Evolutionary conservation across 345 rosid species (phyloP).

Genomic region (Rhodamnia argentea): DNA sequence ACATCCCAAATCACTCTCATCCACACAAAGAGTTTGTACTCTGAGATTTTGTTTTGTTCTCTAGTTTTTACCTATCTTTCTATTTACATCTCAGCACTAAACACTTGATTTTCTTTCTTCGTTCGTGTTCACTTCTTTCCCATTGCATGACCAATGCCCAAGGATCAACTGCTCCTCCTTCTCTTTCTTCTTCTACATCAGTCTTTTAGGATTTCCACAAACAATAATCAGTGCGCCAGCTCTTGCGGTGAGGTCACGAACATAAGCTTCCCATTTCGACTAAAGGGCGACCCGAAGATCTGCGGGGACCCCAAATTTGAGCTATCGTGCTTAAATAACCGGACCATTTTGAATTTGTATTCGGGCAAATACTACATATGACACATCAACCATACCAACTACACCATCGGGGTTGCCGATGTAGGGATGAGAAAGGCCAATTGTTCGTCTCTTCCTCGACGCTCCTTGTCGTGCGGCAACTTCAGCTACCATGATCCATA

Average conservation of each 20-base stretch:
- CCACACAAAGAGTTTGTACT: not conserved
- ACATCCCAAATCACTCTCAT: no score
- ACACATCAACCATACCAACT: not conserved
- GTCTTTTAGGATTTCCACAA: not conserved
- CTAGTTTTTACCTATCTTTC: no score
- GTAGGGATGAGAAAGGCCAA: not conserved
- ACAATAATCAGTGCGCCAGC: not conserved
- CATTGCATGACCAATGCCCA: not conserved
- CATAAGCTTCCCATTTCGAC: accelerated
- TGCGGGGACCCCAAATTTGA: accelerated
- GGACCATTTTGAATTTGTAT: not conserved
- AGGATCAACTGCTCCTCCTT: not conserved
- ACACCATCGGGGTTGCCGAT: not conserved
- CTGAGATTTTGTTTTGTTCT: not conserved
- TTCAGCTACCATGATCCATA: accelerated
- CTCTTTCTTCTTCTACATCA: no score
- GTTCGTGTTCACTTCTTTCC: not conserved
- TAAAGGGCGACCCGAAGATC: no score
- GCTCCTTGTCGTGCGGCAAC: not conserved
- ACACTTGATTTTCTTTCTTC: not conserved
- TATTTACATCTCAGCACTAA: not conserved
- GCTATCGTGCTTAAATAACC: not conserved
- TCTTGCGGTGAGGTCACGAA: accelerated
- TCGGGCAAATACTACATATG: not conserved
- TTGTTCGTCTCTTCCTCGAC: not conserved